A percentile compares a stretch with the other conserved stretches of the same genome.
These are phyloP conservation scores for Spinacia oleracea DNA, from an alignment of 179 eudicot genomes.

Conservation along the genomic window DNA sequence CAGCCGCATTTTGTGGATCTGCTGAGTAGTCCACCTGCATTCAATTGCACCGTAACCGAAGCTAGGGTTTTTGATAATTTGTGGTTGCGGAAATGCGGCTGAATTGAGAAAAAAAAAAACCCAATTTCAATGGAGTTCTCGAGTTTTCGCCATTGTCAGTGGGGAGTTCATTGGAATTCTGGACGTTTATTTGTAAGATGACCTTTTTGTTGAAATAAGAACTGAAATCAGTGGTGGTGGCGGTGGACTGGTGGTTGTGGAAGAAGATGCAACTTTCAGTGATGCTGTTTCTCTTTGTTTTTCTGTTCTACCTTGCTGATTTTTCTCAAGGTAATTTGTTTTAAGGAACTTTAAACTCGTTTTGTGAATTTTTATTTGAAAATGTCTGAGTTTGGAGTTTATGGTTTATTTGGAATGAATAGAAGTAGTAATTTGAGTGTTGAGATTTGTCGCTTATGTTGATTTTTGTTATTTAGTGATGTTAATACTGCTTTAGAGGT, in stretches of 20 bases:
- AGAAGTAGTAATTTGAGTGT: neutral
- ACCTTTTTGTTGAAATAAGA: neutral
- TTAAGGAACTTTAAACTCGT: neutral
- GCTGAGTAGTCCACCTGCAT: neutral
- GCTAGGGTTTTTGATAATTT: conserved; percentile 15
- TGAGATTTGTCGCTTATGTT: neutral
- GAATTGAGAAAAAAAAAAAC: neutral
- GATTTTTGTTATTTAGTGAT: neutral
- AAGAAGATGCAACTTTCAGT: conserved; percentile 32
- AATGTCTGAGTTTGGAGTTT: neutral
- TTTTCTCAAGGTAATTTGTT: conserved; percentile 22
- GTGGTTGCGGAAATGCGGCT: neutral
- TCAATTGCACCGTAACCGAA: neutral
- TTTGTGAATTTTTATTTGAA: neutral
- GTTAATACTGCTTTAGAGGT: neutral
- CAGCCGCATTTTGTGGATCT: conserved; percentile 27
- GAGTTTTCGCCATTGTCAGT: neutral
- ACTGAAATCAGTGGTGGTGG: neutral
- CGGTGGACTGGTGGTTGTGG: neutral
- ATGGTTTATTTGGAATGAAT: conserved; percentile 1
- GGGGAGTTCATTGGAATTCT: neutral
- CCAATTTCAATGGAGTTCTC: conserved; percentile 5
- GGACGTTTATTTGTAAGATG: conserved; percentile 3
- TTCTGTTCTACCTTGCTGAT: conserved; percentile 16
- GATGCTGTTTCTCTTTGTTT: conserved; percentile 19